Evolutionary conservation across 2,329 filamentous ascomycete genomes (phyloP), one percentile per base, ranked within the genome.

Genomic region (Xylaria sp.): DNA sequence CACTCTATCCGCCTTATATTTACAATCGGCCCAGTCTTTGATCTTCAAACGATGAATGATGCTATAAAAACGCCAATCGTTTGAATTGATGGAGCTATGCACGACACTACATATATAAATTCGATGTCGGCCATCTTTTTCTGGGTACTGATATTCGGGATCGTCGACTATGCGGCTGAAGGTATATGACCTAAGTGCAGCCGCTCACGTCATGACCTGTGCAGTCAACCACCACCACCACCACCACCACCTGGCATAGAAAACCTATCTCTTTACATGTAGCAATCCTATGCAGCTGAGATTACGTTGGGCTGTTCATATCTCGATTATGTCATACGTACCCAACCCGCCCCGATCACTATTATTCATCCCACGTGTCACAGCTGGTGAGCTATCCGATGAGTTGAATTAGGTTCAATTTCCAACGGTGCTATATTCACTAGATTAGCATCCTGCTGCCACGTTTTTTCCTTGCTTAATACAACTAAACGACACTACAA

Each of bases 111-210:
- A n/a, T 50, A 50, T 31, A 9, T 7, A 20, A 9, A 25, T 29
- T 36, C 15, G 6, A 38, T 49, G 59, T 20, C 29, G 51, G 22
- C 42, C 36, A 55, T 49, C 42, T 22, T 15, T 10, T 42, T 63
- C 27, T n/a, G 39, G 54, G 39, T 2, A 31, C 29, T 11, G 31
- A 15, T 29, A 27, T 31, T 15, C 9, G 13, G 38, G 61, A 50
- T 33, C 39, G 36, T 51, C 49, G 15, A 25, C 36, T 1, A 33
- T 60, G 55, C 56, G 56, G 60, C 65, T 67, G 36, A 64, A 60
- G 13, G 22, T 7, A 9, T 5, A 59, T 61, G 50, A 64, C 56
- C 61, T 56, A 64, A 44, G 36, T 50, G 49, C 17, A 25, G 63
- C 39, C 5, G 22, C 22, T 55, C 59, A 42, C 59, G 42, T 49